These are phyloP conservation scores for Aspergillus haitiensis DNA, from an alignment of 495 filamentous ascomycete genomes.

Conservation along the genomic window DNA sequence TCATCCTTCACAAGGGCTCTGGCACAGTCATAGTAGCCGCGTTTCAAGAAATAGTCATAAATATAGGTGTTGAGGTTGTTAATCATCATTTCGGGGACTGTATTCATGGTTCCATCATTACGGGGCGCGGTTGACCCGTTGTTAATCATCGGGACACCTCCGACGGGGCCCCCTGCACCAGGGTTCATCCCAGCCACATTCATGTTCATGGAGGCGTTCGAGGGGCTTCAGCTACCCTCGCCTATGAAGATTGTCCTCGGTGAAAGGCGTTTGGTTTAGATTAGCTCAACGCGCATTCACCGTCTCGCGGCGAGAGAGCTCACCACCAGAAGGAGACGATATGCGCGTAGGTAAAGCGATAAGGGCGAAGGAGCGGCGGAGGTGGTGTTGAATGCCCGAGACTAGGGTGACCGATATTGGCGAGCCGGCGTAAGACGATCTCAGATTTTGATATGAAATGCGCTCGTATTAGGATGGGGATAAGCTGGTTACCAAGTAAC, in stretches of 20 bases:
- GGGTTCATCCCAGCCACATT: conserved; percentile 66
- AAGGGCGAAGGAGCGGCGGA: conserved; percentile 18
- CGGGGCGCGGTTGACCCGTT: conserved; percentile 58
- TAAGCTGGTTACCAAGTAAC: neutral
- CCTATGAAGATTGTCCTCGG: conserved; percentile 30
- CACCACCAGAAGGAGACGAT: conserved; percentile 33
- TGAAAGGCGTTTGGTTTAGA: conserved; percentile 25
- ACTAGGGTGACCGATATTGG: conserved; percentile 11
- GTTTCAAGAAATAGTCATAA: conserved; percentile 91
- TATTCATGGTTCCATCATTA: conserved; percentile 46
- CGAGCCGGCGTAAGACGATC: conserved; percentile 8
- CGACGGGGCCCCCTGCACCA: conserved; percentile 61
- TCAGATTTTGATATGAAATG: conserved; percentile 6
- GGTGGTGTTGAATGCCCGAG: neutral
- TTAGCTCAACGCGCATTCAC: conserved; percentile 41
- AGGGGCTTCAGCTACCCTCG: conserved; percentile 41
- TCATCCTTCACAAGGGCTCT: conserved; percentile 61
- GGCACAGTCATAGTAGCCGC: conserved; percentile 77
- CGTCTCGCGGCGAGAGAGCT: conserved; percentile 36
- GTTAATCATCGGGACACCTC: conserved; percentile 71
- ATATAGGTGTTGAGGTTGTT: conserved; percentile 96
- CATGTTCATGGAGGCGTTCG: conserved; percentile 64
- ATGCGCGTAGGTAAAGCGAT: conserved; percentile 26
- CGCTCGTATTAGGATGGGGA: conserved; percentile 9
- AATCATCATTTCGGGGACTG: conserved; percentile 54